phyloP scores from a whole-genome alignment of 2,329 filamentous ascomycete genomes.

The Cladosporium halotolerans region DNA sequence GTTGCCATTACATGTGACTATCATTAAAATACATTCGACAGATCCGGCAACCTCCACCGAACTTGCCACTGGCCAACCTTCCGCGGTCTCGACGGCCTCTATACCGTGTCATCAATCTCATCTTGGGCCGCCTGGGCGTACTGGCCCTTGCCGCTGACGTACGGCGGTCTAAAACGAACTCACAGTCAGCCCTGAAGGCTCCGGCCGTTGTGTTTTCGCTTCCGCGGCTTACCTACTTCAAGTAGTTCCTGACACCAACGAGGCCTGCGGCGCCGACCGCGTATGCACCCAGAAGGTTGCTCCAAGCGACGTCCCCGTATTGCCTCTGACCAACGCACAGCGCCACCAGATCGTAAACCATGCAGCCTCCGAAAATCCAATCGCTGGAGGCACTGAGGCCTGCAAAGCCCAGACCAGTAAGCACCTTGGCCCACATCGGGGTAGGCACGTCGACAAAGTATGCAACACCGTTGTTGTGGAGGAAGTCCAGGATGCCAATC shows the following conservation, averaged over 20 bases:
- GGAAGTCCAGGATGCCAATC: slow-evolving; percentile 53
- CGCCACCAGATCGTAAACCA: slow-evolving; percentile 54
- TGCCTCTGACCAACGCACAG: slow-evolving; percentile 51
- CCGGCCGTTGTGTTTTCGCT: neutral
- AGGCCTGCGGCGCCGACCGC: slow-evolving; percentile 49
- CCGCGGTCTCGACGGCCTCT: neutral
- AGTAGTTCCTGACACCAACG: slow-evolving; percentile 47
- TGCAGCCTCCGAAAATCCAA: slow-evolving; percentile 55
- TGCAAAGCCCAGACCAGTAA: slow-evolving; percentile 51
- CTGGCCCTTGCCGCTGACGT: slow-evolving; percentile 21
- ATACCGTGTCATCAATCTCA: slow-evolving; percentile 23
- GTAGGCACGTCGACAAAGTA: slow-evolving; percentile 48
- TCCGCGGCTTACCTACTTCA: slow-evolving; percentile 41
- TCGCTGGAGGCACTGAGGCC: slow-evolving; percentile 47
- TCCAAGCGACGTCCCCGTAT: slow-evolving; percentile 42
- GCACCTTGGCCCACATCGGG: slow-evolving; percentile 41
- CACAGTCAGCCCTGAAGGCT: slow-evolving; percentile 4
- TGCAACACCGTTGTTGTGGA: slow-evolving; percentile 54
- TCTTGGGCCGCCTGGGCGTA: slow-evolving; percentile 23
- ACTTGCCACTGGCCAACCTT: neutral
- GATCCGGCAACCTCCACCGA: neutral
- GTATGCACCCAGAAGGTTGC: slow-evolving; percentile 46
- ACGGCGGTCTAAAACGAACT: slow-evolving; percentile 24
- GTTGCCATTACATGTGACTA: no score
- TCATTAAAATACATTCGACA: no score